Base-by-base conservation (phyloP, 1,139 yeast genomes). In the Maudiozyma humilis region DNA sequence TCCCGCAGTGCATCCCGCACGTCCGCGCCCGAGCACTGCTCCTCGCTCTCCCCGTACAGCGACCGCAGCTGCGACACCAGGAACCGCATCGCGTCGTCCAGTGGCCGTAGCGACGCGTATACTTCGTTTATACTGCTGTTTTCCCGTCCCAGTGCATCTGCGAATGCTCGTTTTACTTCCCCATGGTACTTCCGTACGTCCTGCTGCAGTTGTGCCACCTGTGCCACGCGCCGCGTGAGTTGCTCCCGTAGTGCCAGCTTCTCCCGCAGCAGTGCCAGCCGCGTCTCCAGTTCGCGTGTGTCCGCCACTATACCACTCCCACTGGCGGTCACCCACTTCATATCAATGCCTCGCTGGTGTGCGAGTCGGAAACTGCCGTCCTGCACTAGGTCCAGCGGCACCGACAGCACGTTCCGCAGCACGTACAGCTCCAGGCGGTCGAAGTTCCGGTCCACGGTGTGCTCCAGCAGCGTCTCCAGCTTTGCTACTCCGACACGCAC, bases 391-490 rank as follows among this genome's bases (percentile, higher is more conserved):
- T n/a, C n/a, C n/a, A n/a, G n/a, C n/a, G n/a, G n/a, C n/a, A n/a
- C n/a, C 10, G 75, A 74, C 45, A 89, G 70, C 17, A 89, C 76
- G 60, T 89, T 89, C 55, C 96, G 66, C 43, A 87, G 65, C 4
- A 86, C 76, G 60, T 88, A 89, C 32, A 88, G 67, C 66, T 89
- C 97, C 57, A 86, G 81, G 61, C 82, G 82, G 63, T 89, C 96
- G 61, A 87, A 88, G 58, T 85, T 84, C 54, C 73, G 73, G 64
- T 88, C 96, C n/a, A 88, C 84, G 2, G 79, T 74, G 47, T 78
- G 76, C 56, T 86, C 95, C 45, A 89, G 60, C 36, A 85, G 64
- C 0, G 91, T 79, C 56, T 88, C 96, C 38, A 89, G 66, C 55
- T 82, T 80, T 1, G 86, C 93, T 0, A 93, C 80, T 0, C 96